Evolutionary conservation across 306 rosid species (phyloP), one percentile per base, ranked within the genome.

Genomic region (Vigna hirtella): DNA sequence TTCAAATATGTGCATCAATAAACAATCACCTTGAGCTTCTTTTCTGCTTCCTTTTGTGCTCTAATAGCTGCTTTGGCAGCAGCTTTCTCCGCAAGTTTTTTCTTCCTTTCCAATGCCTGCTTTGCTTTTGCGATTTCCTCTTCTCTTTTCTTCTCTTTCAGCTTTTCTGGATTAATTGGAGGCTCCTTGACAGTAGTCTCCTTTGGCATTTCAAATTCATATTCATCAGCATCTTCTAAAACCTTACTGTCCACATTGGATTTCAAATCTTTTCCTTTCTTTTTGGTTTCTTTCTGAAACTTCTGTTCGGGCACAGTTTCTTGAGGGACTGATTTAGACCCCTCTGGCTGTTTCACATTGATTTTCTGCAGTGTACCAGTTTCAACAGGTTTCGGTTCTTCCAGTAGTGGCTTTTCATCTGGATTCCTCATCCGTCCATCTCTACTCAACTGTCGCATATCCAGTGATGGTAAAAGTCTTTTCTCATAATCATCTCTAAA

Each of bases 351-450:
- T 77, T 91, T 88, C 11, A 80, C 12, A 36, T 40, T 80, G 56
- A 76, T 43, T 86, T 89, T 91, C 1, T 87, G 70, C 36, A 70
- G 74, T 12, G 78, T 14, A 68, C 74, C 90, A 56, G 72, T 18
- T 82, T 81, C 84, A 38, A 77, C 51, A 3, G 85, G 87, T 45
- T 83, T 83, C 1, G 66, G 77, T 40, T 70, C 90, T 81, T 85
- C 92, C 48, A 73, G 50, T 85, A 93, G 80, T 20, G 96, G 97
- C 84, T 82, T 93, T 79, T 93, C 98, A 70, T 86, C 93, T 4
- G 93, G 95, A 86, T 91, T 91, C 83, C 98, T 87, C 68, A 93
- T 93, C 45, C 98, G 90, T 2, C 98, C 98, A 88, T 93, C 98
- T 85, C 93, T 76, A 84, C 97, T 90, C 83, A 93, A 66, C 59